phyloP scores from a whole-genome alignment of 2,329 filamentous ascomycete species.

The Cucurbitaria berberidis region DNA sequence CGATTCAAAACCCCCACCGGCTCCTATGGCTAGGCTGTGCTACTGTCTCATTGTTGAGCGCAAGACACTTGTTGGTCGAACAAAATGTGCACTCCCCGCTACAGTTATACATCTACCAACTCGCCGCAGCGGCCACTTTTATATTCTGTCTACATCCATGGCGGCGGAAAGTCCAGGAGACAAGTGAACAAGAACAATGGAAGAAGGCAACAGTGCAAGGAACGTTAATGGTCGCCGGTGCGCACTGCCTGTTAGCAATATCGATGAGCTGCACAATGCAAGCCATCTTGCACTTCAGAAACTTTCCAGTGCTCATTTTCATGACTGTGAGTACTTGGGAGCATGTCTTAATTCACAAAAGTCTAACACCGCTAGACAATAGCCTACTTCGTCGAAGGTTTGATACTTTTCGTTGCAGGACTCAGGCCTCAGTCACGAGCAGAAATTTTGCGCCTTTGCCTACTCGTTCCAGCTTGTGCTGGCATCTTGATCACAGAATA shows the following conservation, averaged over 20 bases:
- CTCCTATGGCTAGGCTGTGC: constrained; percentile 25
- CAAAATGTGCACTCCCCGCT: constrained; percentile 32
- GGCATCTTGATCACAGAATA: constrained; percentile 36
- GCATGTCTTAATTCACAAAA: neutral
- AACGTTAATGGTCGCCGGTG: constrained; percentile 3
- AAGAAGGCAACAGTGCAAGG: neutral
- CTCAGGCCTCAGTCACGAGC: constrained; percentile 9
- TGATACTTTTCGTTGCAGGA: constrained; percentile 13
- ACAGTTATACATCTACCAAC: constrained; percentile 19
- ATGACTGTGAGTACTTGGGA: constrained; percentile 32
- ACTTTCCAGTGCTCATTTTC: constrained; percentile 39
- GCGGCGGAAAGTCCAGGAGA: neutral
- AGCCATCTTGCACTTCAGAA: constrained; percentile 39
- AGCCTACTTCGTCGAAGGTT: constrained; percentile 23
- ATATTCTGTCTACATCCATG: constrained; percentile 6
- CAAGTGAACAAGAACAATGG: neutral
- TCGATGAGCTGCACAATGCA: constrained; percentile 34
- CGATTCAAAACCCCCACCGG: constrained; percentile 7
- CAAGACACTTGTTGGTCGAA: constrained; percentile 31
- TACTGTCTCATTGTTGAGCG: constrained; percentile 23
- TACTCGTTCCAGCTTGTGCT: constrained; percentile 20
- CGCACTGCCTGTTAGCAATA: constrained; percentile 20
- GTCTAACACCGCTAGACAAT: constrained; percentile 17
- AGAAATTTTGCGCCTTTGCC: constrained; percentile 19
- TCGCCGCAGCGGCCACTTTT: neutral